phyloP scores from a whole-genome alignment of 805 yeast genomes.

The Hemisphaericaspora nanyangensis region DNA sequence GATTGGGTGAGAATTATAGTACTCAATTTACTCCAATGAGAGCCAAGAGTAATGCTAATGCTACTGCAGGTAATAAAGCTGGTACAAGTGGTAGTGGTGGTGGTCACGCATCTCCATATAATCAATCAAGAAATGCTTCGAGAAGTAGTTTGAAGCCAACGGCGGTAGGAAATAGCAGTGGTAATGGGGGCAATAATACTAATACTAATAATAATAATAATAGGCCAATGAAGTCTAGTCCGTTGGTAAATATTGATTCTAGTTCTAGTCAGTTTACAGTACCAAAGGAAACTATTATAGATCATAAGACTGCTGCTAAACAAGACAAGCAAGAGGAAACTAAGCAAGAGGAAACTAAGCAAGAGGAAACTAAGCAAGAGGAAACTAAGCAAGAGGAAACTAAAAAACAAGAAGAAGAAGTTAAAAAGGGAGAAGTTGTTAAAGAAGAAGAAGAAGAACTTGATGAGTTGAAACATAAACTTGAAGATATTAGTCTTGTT shows the following conservation, averaged over 20 bases:
- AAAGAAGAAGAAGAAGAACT: conserved; percentile 1
- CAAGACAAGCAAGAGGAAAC: conserved; percentile 6
- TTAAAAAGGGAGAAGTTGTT: background rate
- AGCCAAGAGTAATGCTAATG: conserved; percentile 1
- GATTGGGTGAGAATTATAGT: conserved; percentile 32
- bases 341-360: background rate
- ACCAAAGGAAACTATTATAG: conserved; percentile 43
- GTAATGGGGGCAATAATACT: background rate
- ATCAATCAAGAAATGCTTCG: conserved; percentile 8
- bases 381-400: background rate
- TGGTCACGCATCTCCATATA: conserved; percentile 10
- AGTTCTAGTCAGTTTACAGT: conserved; percentile 24
- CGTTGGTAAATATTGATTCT: conserved; percentile 25
- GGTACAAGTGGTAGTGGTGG: background rate
- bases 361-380: background rate
- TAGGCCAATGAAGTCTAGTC: conserved; percentile 9
- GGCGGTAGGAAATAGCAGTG: too few relatives aligned
- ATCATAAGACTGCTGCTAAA: conserved; percentile 14
- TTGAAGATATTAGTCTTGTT: background rate
- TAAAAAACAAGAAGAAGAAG: conserved; percentile 1
- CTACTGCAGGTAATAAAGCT: background rate
- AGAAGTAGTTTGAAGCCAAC: conserved; percentile 4
- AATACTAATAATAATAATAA: conserved; percentile 1
- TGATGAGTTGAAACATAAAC: background rate
- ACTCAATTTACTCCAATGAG: conserved; percentile 38